Conservation (phyloP, 352 stramenopile species). For the Globisporangium rhizosaccharum region DNA sequence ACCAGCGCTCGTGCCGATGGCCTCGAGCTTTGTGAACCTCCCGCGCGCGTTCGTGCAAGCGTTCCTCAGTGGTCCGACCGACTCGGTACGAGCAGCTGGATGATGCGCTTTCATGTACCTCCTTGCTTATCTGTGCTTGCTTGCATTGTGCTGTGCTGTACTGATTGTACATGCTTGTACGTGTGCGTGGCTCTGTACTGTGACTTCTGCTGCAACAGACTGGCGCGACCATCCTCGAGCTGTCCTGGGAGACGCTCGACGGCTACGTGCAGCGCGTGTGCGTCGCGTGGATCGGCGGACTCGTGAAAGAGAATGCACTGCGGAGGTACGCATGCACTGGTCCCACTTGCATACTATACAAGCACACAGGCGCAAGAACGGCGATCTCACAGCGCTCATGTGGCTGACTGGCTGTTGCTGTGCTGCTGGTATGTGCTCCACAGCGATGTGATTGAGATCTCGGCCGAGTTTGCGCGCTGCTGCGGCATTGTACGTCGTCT, state of each 20-base stretch:
- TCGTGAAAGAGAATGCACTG: constrained; percentile 30
- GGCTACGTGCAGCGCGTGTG: constrained; percentile 74
- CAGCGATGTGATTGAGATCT: constrained; percentile 82
- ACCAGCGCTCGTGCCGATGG: constrained; percentile 49
- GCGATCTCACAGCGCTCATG: neutral
- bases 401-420: constrained; percentile 5
- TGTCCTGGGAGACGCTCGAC: constrained; percentile 78
- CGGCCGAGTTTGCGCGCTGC: constrained; percentile 75
- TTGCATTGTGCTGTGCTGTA: neutral
- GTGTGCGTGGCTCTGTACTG: neutral
- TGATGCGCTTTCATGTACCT: neutral
- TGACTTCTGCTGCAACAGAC: constrained; percentile 12
- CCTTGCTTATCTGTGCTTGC: too few species aligned
- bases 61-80: constrained; percentile 32
- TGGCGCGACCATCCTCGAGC: constrained; percentile 59
- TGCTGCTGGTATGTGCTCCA: neutral
- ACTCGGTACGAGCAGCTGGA: constrained; percentile 1
- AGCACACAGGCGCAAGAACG: too few species aligned
- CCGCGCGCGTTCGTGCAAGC: constrained; percentile 57
- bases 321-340: too few species aligned
- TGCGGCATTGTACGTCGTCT: constrained; percentile 56
- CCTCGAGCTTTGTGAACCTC: constrained; percentile 72
- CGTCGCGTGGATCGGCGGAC: constrained; percentile 59
- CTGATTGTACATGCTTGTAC: constrained; percentile 1
- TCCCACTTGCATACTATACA: too few species aligned